phyloP scores from a whole-genome alignment of 345 rosid species.

The Cardamine resedifolia region DNA sequence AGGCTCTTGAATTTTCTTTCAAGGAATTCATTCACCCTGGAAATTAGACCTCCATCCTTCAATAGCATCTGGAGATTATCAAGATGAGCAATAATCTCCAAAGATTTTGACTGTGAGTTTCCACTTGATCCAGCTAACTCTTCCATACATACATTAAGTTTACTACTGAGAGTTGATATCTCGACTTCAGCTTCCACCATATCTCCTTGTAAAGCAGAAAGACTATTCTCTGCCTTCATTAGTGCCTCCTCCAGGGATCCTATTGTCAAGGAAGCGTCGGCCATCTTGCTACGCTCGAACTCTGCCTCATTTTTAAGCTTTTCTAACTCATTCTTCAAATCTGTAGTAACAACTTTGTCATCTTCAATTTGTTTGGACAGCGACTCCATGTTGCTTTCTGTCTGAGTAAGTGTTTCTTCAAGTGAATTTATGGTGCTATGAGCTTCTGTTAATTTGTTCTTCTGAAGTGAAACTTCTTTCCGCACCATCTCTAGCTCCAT shows the following conservation, averaged over 20 bases:
- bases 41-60: conserved; percentile 53
- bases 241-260: conserved; percentile 62
- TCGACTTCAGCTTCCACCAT: conserved; percentile 60
- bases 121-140: conserved; percentile 73
- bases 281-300: conserved; percentile 48
- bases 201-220: conserved; percentile 58
- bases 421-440: conserved; percentile 58
- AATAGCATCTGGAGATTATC: conserved; percentile 53
- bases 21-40: conserved; percentile 53
- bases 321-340: conserved; percentile 59
- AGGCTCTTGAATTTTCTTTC: conserved; percentile 53
- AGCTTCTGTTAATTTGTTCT: conserved; percentile 56
- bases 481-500: conserved; percentile 55
- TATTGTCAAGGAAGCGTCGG: conserved; percentile 52
- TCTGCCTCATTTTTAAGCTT: conserved; percentile 59
- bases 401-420: conserved; percentile 54
- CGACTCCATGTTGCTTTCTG: conserved; percentile 48
- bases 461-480: conserved; percentile 53
- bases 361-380: conserved; percentile 54
- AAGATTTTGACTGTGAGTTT: conserved; percentile 50
- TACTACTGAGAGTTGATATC: conserved; percentile 57
- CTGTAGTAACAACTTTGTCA: conserved; percentile 39
- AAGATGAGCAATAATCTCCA: conserved; percentile 55
- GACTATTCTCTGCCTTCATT: conserved; percentile 49
- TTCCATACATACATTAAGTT: conserved; percentile 71